Conservation (phyloP, 2,329 filamentous ascomycete genomes). For the Pestalotiopsis fici region DNA sequence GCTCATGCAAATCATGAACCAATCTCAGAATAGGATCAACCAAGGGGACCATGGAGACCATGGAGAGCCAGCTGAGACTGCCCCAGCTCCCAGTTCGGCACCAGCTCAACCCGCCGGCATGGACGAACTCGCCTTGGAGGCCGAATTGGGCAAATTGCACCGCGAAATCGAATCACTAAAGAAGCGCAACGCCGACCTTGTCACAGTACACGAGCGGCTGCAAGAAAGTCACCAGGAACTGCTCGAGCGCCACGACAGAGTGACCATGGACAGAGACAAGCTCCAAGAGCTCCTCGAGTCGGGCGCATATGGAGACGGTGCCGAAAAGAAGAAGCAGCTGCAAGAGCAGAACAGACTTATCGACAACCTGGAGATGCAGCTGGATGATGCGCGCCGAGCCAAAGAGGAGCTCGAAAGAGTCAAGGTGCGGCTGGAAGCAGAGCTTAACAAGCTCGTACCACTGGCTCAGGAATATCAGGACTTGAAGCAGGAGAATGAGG, state of each 20-base stretch:
- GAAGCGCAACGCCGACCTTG: constrained; percentile 60
- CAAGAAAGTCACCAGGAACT: constrained; percentile 64
- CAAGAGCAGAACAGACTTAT: constrained; percentile 73
- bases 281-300: constrained; percentile 56
- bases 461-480: constrained; percentile 62
- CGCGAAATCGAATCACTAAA: constrained; percentile 53
- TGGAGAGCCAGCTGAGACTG: constrained; percentile 29
- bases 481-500: constrained; percentile 58
- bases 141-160: constrained; percentile 51
- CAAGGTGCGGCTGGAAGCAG: constrained; percentile 39
- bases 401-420: constrained; percentile 43
- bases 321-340: constrained; percentile 34
- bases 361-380: constrained; percentile 66
- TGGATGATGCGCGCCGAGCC: constrained; percentile 46
- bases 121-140: constrained; percentile 57
- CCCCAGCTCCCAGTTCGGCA: constrained; percentile 26
- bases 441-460: constrained; percentile 51
- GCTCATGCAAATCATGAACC: constrained; percentile 20
- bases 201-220: constrained; percentile 60
- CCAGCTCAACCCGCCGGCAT: constrained; percentile 44
- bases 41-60: constrained; percentile 33
- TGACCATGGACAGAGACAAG: constrained; percentile 62
- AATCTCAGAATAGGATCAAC: constrained; percentile 25
- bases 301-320: constrained; percentile 48
- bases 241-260: constrained; percentile 51